Base-by-base conservation (phyloP, 75 land plant genomes). In the Larix kaempferi region DNA sequence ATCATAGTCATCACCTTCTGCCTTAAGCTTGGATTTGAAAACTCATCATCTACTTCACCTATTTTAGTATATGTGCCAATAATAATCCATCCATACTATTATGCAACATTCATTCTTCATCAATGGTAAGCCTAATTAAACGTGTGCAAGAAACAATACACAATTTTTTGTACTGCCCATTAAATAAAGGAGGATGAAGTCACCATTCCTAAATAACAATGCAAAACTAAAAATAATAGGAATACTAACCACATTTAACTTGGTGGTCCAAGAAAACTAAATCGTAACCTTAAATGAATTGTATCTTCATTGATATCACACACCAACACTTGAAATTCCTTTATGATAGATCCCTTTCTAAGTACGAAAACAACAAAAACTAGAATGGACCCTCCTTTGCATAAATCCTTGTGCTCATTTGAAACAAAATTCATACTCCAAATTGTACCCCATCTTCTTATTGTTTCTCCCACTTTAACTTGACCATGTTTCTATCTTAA, bases 341-440 rank as follows among this genome's bases (percentile, higher is more conserved):
- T 96, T 79, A 64, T 44, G 37, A 71, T 60, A 26, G 82, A 78
- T 19, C 93, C 92, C 75, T 72, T 82, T 87, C 99, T 97, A 78
- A 89, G 91, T 54, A 94, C 61, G 77, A 97, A 65, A 55, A 92
- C 82, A 56, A 89, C 98, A n/a, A 97, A 77, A 22, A 94, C 23
- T 75, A 93, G 87, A 74, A 73, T 67, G 39, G 77, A 56, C 21
- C 62, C 83, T 59, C 81, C 89, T 75, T 78, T 81, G 61, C 74
- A 71, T 60, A 62, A 60, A 59, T 81, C 71, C 73, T 75, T 55
- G 62, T 27, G 55, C 25, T 86, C 81, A 41, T 71, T 77, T 75
- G 88, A 82, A 73, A 94, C 87, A 86, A 94, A 97, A 73, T 95
- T 89, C 89, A 97, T 92, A 82, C 98, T 97, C 99, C 99, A 97